A percentile compares a stretch with the other conserved stretches of the same genome.
Conservation (phyloP, 306 rosid species). For the Purshia tridentata region DNA sequence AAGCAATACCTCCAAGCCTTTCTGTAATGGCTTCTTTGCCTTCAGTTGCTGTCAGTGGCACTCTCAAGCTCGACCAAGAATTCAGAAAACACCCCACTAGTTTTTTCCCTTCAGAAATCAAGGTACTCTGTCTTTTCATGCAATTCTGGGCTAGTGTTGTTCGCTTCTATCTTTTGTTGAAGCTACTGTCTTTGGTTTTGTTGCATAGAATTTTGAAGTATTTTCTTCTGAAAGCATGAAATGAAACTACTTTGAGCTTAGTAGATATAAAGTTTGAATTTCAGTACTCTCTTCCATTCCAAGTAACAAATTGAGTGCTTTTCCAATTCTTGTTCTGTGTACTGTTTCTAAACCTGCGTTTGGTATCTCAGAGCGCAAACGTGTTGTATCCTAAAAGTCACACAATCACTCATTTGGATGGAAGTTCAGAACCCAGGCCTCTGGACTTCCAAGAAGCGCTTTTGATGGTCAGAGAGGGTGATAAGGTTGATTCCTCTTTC, state of each 20-base stretch:
- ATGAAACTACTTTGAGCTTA: not conserved
- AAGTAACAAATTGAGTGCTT: not conserved
- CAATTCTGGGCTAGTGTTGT: not conserved
- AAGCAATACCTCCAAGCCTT: not conserved
- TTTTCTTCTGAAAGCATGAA: not conserved
- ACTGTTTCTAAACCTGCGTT: not conserved
- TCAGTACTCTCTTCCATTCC: not conserved
- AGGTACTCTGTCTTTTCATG: constrained; percentile 30
- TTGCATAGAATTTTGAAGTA: not conserved
- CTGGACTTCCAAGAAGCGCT: constrained; percentile 61
- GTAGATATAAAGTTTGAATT: no score
- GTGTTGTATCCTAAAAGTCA: constrained; percentile 56
- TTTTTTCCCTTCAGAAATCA: constrained; percentile 34
- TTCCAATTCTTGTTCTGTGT: not conserved
- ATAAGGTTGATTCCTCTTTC: constrained; percentile 39
- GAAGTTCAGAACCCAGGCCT: constrained; percentile 39
- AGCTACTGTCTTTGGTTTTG: constrained; percentile 4
- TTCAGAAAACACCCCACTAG: constrained; percentile 47
- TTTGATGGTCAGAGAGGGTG: constrained; percentile 37
- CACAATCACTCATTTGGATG: constrained; percentile 30
- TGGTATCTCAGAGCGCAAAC: constrained; percentile 48
- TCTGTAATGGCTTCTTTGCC: constrained; percentile 68
- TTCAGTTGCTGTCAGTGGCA: constrained; percentile 51
- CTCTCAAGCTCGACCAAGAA: constrained; percentile 60
- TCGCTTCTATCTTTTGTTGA: not conserved